Evolutionary conservation across 441 rosid genomes (phyloP), one percentile per base, ranked within the genome.

Genomic region (Geranium incanum): DNA sequence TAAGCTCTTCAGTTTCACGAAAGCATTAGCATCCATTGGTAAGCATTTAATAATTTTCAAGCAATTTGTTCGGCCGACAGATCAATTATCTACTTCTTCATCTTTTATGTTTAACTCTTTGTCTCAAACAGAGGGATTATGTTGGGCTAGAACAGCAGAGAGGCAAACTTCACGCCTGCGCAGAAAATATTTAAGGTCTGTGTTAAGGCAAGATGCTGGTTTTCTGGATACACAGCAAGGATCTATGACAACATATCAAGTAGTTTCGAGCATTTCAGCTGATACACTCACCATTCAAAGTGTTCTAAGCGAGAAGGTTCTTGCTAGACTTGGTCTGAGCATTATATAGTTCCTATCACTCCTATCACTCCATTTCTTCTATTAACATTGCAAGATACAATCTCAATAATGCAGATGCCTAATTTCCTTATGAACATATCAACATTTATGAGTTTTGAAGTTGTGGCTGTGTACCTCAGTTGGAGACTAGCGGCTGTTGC

Each of bases 221-320:
- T 74, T 74, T 70, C 67, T 74, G 11, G 78, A 78, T n/a, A 66
- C 23, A 64, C 38, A 13, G 4, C 23, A n/a, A 19, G 21, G 71
- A 39, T 2, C 3, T 28, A 1, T 28, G 3, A 28, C 33, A 28
- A 28, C 33, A 1, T 28, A 28, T 28, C 33, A 28, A 28, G 33
- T 28, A 28, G 33, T 4, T 1, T 55, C 50, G n/a, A 65, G 57
- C 21, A 70, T 77, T 12, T 69, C 71, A 8, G 70, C 69, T 16
- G 72, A 77, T 33, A 68, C 68, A 4, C 68, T 74, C 1, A 64
- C 70, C 38, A 74, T 74, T 13, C 75, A 78, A 71, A 73, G 67
- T 2, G 80, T 74, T 16, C 72, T 77, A 19, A 36, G 55, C 11
- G 80, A 77, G 37, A 77, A 74, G 77, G 80, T 70, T 28, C 33